These are phyloP conservation scores for Chlamydomonas sphaeroides DNA, from an alignment of 139 green algal species.

Conservation along the genomic window DNA sequence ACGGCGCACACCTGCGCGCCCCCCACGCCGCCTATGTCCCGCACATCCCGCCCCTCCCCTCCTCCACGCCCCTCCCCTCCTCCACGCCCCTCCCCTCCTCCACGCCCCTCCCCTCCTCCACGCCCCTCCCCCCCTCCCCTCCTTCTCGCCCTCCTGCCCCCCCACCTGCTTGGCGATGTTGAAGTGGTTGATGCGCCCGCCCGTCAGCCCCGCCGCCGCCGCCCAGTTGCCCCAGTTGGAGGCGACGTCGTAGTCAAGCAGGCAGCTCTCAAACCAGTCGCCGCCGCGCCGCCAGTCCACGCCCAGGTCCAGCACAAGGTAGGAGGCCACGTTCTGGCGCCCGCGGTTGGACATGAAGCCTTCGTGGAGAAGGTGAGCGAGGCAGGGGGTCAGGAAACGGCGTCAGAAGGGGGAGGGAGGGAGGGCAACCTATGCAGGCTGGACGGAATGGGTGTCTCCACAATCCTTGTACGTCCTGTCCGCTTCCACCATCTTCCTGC, in stretches of 20 bases:
- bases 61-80: neutral
- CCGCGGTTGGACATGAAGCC: slow-evolving; percentile 97
- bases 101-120: neutral
- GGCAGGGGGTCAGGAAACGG: no score
- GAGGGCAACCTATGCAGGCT: no score
- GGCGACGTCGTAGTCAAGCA: slow-evolving; percentile 93
- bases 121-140: neutral
- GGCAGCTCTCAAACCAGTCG: slow-evolving; percentile 88
- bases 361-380: slow-evolving; percentile 37
- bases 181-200: slow-evolving; percentile 92
- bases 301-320: slow-evolving; percentile 88
- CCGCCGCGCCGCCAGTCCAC: slow-evolving; percentile 89
- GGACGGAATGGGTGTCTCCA: no score
- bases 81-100: neutral
- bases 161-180: slow-evolving; percentile 92
- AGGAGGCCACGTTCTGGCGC: slow-evolving; percentile 93
- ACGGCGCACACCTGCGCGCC: neutral
- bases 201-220: slow-evolving; percentile 75
- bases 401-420: neutral
- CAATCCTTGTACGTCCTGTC: no score
- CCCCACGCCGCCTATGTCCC: no score
- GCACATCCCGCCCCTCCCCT: no score
- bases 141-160: neutral
- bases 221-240: slow-evolving; percentile 98
- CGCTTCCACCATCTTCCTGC: no score